Conservation (phyloP, 2,329 filamentous ascomycete genomes). For the Periconia sp. region DNA sequence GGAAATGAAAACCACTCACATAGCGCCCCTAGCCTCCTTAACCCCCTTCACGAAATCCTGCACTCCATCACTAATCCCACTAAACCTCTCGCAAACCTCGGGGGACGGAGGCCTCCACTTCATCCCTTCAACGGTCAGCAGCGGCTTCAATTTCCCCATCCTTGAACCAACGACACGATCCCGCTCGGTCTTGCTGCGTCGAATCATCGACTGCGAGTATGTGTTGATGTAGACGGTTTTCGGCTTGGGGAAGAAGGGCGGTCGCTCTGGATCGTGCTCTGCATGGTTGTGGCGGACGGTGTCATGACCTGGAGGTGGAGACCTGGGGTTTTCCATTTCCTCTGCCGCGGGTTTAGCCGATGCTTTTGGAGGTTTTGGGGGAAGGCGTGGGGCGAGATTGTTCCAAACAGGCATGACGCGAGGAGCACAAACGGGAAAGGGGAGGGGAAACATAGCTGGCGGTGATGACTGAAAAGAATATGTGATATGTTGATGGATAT, state of each 20-base stretch:
- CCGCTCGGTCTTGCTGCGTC: neutral
- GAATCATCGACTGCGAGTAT: neutral
- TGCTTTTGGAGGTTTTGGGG: neutral
- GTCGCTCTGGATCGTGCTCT: neutral
- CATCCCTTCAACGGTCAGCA: neutral
- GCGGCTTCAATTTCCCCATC: neutral
- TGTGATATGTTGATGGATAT: too few relatives aligned
- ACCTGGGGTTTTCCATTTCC: neutral
- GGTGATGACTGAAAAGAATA: too few relatives aligned
- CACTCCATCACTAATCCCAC: neutral
- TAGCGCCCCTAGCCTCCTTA: slow-evolving; percentile 3
- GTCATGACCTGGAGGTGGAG: neutral
- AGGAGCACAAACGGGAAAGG: too few relatives aligned
- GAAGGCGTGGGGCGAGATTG: neutral
- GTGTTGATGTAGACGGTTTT: slow-evolving; percentile 1
- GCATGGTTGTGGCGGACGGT: neutral
- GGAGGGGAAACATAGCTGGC: too few relatives aligned
- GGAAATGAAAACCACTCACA: slow-evolving; percentile 1
- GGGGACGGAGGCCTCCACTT: neutral
- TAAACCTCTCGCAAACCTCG: neutral
- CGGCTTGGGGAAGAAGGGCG: neutral
- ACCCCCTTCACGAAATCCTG: slow-evolving; percentile 16
- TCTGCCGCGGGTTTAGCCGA: neutral
- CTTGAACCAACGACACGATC: neutral
- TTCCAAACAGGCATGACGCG: neutral